Percentiles rank a stretch among this genome's conserved stretches.
These are phyloP conservation scores for Jamesozyma piceae DNA, from an alignment of 805 yeast genomes.

Conservation along the genomic window DNA sequence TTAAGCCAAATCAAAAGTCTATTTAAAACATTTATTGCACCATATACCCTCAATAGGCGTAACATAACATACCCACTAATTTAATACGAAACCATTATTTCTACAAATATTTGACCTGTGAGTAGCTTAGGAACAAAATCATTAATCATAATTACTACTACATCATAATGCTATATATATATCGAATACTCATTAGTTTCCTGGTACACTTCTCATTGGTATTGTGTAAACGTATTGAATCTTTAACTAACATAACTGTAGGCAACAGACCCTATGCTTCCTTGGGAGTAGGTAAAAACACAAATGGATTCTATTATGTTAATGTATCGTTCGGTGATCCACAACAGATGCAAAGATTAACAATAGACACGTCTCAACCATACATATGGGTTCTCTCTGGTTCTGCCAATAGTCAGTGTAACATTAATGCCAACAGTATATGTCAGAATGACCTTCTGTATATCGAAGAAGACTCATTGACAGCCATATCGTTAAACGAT, in stretches of 20 bases:
- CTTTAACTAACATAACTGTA: neutral
- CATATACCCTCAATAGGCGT: too few species aligned
- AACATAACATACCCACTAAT: too few species aligned
- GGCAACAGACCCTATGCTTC: constrained; percentile 11
- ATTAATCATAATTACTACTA: neutral
- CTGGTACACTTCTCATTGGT: neutral
- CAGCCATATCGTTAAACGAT: constrained; percentile 8
- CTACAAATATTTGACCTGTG: too few species aligned
- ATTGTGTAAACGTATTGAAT: neutral
- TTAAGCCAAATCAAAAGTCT: too few species aligned
- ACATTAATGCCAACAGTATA: constrained; percentile 2
- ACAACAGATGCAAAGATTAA: constrained; percentile 22
- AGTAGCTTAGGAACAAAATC: too few species aligned
- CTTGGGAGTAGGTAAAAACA: constrained; percentile 20
- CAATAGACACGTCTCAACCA: constrained; percentile 34
- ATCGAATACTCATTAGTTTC: neutral
- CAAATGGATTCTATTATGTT: constrained; percentile 23
- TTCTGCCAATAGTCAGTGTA: constrained; percentile 7
- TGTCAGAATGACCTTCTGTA: constrained; percentile 12
- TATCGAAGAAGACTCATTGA: constrained; percentile 12
- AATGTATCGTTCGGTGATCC: constrained; percentile 30
- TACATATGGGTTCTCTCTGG: constrained; percentile 30
- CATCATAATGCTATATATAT: neutral
- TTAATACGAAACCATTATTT: too few species aligned
- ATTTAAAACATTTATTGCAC: too few species aligned